Percentiles rank a stretch among this genome's conserved stretches.
Conservation (phyloP, 768 basidiomycete genomes). For the Phanerochaete carnosa region DNA sequence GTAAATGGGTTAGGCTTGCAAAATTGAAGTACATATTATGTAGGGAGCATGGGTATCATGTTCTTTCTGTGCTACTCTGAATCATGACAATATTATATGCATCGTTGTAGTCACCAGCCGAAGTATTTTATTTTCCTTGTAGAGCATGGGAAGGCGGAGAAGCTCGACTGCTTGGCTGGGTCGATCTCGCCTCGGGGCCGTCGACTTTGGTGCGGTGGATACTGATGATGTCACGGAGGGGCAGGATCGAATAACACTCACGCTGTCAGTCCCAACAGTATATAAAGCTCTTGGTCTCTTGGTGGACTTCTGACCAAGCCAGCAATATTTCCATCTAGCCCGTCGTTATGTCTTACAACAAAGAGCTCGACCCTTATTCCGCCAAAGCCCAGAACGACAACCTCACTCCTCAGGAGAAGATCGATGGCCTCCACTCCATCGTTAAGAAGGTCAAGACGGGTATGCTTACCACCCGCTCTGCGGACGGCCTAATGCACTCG, state of each 20-base stretch:
- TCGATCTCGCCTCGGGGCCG: too few species aligned
- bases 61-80: too few species aligned
- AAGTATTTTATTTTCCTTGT: too few species aligned
- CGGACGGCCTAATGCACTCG: conserved; percentile 69
- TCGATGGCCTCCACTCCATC: conserved; percentile 66
- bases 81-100: too few species aligned
- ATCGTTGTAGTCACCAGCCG: too few species aligned
- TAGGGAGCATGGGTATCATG: too few species aligned
- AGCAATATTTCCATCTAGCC: neutral
- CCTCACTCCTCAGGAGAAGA: conserved; percentile 61
- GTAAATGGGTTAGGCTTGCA: too few species aligned
- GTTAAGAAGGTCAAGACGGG: conserved; percentile 61
- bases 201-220: neutral
- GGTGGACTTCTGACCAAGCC: neutral
- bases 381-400: conserved; percentile 57
- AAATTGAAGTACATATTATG: too few species aligned
- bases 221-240: neutral
- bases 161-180: too few species aligned
- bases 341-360: conserved; percentile 22
- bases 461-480: conserved; percentile 75
- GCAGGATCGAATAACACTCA: neutral
- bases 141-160: too few species aligned
- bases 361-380: conserved; percentile 73
- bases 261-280: neutral
- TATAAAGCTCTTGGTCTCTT: neutral